phyloP scores from a whole-genome alignment of 1,139 yeast genomes.

The Debaryomyces udenii region DNA sequence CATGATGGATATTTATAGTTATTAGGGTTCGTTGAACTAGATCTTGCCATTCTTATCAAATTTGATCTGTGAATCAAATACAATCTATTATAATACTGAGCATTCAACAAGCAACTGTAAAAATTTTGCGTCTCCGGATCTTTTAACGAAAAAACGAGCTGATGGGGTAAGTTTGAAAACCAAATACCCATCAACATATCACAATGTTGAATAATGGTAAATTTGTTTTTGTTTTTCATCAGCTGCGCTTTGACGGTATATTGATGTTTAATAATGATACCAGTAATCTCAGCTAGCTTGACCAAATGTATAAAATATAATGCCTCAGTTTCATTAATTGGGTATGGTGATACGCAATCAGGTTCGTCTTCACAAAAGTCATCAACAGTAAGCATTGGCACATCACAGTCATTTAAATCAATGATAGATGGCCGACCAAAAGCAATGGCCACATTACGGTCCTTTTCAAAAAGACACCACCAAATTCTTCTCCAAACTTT shows the following conservation, averaged over 20 bases:
- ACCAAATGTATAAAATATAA: constrained; percentile 65
- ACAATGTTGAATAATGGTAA: constrained; percentile 67
- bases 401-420: constrained; percentile 76
- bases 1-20: constrained; percentile 72
- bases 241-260: constrained; percentile 71
- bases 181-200: constrained; percentile 81
- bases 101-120: constrained; percentile 63
- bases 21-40: constrained; percentile 45
- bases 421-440: constrained; percentile 75
- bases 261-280: constrained; percentile 71
- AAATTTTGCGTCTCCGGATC: constrained; percentile 57
- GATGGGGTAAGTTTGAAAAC: constrained; percentile 70
- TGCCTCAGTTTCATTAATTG: constrained; percentile 51
- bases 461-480: constrained; percentile 81
- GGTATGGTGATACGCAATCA: constrained; percentile 46
- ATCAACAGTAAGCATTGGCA: constrained; percentile 66
- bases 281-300: constrained; percentile 73
- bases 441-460: constrained; percentile 71
- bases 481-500: constrained; percentile 71
- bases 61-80: constrained; percentile 75
- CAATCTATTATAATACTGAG: constrained; percentile 73
- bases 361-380: constrained; percentile 67
- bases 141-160: constrained; percentile 62
- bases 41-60: constrained; percentile 54
- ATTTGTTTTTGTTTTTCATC: constrained; percentile 48